Evolutionary conservation across 2,329 filamentous ascomycete species (phyloP).

Genomic region (Pezicula rhizophila): DNA sequence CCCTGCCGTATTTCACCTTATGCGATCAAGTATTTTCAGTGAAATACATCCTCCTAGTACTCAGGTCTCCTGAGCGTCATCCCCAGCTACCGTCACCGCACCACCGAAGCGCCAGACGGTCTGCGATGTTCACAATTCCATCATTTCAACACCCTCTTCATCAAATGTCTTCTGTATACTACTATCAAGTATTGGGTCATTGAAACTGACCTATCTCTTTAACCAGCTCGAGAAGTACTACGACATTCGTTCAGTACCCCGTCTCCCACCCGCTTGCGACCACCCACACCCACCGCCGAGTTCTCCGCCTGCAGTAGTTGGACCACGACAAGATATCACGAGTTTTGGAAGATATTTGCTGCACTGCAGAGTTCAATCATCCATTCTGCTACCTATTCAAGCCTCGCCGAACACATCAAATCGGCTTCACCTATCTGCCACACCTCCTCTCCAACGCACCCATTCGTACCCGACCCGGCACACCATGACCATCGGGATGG

Average conservation of each 20-base stretch:
- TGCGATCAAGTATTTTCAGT: slow-evolving; percentile 25
- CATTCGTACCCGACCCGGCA: slow-evolving; percentile 22
- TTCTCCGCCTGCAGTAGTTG: slow-evolving; percentile 10
- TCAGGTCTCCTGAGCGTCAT: slow-evolving; percentile 9
- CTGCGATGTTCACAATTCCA: slow-evolving; percentile 20
- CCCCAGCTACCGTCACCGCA: slow-evolving; percentile 14
- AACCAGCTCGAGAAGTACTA: slow-evolving; percentile 14
- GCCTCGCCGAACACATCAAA: slow-evolving; percentile 20
- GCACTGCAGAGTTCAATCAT: slow-evolving; percentile 15
- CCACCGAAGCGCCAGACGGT: slow-evolving; percentile 15
- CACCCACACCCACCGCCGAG: slow-evolving; percentile 9
- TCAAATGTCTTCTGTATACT: slow-evolving; percentile 16
- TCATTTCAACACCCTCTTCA: slow-evolving; percentile 18
- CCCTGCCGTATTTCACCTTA: slow-evolving; percentile 17
- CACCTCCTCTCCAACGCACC: slow-evolving; percentile 12
- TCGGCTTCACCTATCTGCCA: slow-evolving; percentile 14
- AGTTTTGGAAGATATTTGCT: slow-evolving; percentile 7
- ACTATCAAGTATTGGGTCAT: slow-evolving; percentile 11
- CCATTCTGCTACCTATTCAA: slow-evolving; percentile 17
- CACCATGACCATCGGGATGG: slow-evolving; percentile 19
- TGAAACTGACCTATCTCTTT: slow-evolving; percentile 14
- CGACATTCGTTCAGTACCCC: slow-evolving; percentile 17
- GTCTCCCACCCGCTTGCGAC: slow-evolving; percentile 23
- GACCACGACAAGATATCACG: slow-evolving; percentile 6
- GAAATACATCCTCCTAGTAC: slow-evolving; percentile 6